A percentile compares a stretch with the other conserved stretches of the same genome.
Evolutionary conservation across 345 rosid species (phyloP).

Genomic region (Gossypium turneri): DNA sequence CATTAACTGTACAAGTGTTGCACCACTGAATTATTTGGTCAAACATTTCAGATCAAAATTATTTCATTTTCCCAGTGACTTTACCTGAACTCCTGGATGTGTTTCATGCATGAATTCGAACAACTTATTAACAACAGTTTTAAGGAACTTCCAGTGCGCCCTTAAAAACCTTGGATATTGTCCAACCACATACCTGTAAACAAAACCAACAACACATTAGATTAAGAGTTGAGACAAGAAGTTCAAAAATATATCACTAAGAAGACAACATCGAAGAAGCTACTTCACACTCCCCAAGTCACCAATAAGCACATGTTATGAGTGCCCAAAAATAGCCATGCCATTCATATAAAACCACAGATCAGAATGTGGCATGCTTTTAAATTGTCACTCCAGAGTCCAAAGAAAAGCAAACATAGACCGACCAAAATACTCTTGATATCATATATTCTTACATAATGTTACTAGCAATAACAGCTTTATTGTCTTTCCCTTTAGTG

Average conservation of each 20-base stretch:
- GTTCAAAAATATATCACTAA: conserved; percentile 7
- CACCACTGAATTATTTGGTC: background rate
- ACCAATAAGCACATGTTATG: background rate
- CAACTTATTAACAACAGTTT: conserved; percentile 97
- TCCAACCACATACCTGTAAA: conserved; percentile 95
- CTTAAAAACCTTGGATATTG: conserved; percentile 98
- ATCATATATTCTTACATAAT: conserved; percentile 70
- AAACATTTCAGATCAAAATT: background rate
- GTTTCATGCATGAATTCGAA: conserved; percentile 99
- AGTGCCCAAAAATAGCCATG: background rate
- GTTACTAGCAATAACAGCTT: conserved; percentile 98
- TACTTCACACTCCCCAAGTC: background rate
- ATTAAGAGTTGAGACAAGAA: background rate
- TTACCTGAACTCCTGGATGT: conserved; percentile 99
- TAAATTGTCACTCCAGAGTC: background rate
- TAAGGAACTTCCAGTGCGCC: conserved; percentile 98
- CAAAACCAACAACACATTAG: conserved; percentile 17
- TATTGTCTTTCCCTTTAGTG: conserved; percentile 96
- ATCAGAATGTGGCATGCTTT: background rate
- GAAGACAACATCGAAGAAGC: background rate
- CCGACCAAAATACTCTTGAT: background rate
- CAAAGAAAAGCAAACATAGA: background rate
- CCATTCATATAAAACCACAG: background rate
- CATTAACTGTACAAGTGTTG: background rate
- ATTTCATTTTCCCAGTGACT: background rate